Percentiles rank a stretch among this genome's conserved stretches.
Evolutionary conservation across 495 filamentous ascomycete genomes (phyloP).

Genomic region (Amorphotheca resinae): DNA sequence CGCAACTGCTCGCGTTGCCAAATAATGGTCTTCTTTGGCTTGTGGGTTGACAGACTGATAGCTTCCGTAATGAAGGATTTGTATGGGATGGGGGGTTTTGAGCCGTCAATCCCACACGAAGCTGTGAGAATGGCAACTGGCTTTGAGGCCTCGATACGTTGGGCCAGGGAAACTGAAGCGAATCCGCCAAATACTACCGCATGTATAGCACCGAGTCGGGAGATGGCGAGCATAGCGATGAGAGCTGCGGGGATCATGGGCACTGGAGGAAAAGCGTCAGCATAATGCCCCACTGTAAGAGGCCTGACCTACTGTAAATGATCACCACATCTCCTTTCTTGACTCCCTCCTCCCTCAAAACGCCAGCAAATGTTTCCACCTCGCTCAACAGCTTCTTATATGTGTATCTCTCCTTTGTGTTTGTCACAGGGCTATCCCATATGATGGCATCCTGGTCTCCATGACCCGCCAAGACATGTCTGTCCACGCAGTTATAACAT

Average conservation of each 20-base stretch:
- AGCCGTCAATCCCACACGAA: conserved; percentile 84
- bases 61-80: conserved; percentile 60
- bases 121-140: conserved; percentile 73
- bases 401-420: conserved; percentile 55
- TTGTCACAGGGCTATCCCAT: conserved; percentile 80
- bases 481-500: conserved; percentile 79
- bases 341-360: conserved; percentile 72
- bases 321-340: conserved; percentile 82
- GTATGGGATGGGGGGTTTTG: conserved; percentile 62
- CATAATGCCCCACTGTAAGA: neutral
- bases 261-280: conserved; percentile 43
- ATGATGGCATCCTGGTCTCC: conserved; percentile 65
- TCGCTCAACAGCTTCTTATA: conserved; percentile 70
- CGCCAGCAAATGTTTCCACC: conserved; percentile 72
- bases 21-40: conserved; percentile 54
- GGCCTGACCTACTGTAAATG: conserved; percentile 59
- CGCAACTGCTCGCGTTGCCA: conserved; percentile 67
- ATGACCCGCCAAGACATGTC: conserved; percentile 65
- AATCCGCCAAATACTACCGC: conserved; percentile 91
- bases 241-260: conserved; percentile 89
- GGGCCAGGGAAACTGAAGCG: conserved; percentile 65
- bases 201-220: conserved; percentile 77
- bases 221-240: conserved; percentile 70
- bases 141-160: conserved; percentile 73
- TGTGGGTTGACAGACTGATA: conserved; percentile 40